A percentile compares a stretch with the other conserved stretches of the same genome.
phyloP scores from a whole-genome alignment of 495 filamentous ascomycete species.

The Penicillium maclennaniae region DNA sequence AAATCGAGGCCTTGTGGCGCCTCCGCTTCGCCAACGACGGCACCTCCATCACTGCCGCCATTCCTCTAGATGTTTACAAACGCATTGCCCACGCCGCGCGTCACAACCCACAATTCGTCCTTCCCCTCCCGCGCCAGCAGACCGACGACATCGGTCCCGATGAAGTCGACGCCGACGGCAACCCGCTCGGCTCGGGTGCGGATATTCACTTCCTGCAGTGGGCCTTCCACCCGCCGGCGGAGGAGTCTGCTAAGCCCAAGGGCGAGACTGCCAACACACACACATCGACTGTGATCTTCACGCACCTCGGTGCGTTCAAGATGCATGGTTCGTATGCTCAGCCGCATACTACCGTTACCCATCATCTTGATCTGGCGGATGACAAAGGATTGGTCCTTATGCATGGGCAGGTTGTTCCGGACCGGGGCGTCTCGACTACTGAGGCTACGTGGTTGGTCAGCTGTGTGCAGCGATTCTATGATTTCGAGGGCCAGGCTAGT shows the following conservation, averaged over 20 bases:
- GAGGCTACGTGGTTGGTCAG: constrained; percentile 88
- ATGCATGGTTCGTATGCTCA: constrained; percentile 80
- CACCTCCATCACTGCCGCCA: constrained; percentile 72
- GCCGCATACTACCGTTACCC: constrained; percentile 90
- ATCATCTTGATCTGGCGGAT: constrained; percentile 74
- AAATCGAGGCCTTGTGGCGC: constrained; percentile 87
- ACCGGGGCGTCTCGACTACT: constrained; percentile 69
- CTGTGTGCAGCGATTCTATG: constrained; percentile 94
- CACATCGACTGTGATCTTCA: constrained; percentile 84
- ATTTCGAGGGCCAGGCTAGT: constrained; percentile 50
- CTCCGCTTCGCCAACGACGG: constrained; percentile 71
- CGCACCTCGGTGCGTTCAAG: constrained; percentile 87
- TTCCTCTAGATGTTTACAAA: constrained; percentile 67
- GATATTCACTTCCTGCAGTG: constrained; percentile 54
- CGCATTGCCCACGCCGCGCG: constrained; percentile 64
- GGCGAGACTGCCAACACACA: constrained; percentile 42
- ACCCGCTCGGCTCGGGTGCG: constrained; percentile 23
- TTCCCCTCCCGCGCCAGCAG: constrained; percentile 71
- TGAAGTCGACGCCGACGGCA: background rate
- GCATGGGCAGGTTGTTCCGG: constrained; percentile 74
- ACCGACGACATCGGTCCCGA: constrained; percentile 28
- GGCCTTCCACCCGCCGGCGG: constrained; percentile 78
- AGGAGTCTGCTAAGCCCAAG: constrained; percentile 56
- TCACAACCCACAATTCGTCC: constrained; percentile 79
- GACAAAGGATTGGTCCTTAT: constrained; percentile 76